Conservation (phyloP, 768 basidiomycete species). For the Leccinum barrowsii region DNA sequence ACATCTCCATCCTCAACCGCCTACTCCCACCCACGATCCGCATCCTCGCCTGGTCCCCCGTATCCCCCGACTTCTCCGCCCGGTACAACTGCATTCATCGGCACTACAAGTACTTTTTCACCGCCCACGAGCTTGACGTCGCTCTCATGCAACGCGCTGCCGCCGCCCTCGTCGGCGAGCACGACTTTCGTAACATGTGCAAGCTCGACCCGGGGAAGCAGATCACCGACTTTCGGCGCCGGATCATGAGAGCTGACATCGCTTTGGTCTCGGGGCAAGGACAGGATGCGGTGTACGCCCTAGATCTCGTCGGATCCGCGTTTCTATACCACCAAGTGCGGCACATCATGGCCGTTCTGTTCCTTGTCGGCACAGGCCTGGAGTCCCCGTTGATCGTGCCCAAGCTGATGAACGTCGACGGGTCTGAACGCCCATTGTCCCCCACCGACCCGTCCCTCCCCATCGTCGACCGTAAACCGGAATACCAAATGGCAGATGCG, state of each 20-base stretch:
- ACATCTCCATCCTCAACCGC: conserved; percentile 78
- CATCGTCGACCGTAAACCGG: conserved; percentile 70
- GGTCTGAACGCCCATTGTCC: conserved; percentile 8
- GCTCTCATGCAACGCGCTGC: conserved; percentile 75
- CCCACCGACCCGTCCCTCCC: conserved; percentile 33
- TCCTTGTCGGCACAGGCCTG: conserved; percentile 80
- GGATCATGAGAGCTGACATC: conserved; percentile 66
- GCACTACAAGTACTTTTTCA: conserved; percentile 99
- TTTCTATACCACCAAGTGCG: conserved; percentile 96
- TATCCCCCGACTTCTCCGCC: conserved; percentile 74
- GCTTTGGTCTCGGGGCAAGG: conserved; percentile 36
- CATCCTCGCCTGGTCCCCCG: conserved; percentile 91
- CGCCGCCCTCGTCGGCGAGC: conserved; percentile 69
- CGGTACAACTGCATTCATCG: conserved; percentile 82
- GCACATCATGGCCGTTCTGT: conserved; percentile 88
- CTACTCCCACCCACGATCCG: conserved; percentile 88
- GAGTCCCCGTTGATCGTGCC: conserved; percentile 70
- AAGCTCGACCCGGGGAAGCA: conserved; percentile 92
- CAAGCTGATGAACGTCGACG: conserved; percentile 68
- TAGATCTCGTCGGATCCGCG: conserved; percentile 83
- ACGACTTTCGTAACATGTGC: conserved; percentile 95
- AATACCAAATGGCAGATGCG: conserved; percentile 91
- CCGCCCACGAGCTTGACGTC: conserved; percentile 61
- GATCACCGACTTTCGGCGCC: conserved; percentile 72
- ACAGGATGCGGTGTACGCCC: conserved; percentile 50